Base-by-base conservation (phyloP, 2,329 filamentous ascomycete species). In the Magnaporthales sp. region DNA sequence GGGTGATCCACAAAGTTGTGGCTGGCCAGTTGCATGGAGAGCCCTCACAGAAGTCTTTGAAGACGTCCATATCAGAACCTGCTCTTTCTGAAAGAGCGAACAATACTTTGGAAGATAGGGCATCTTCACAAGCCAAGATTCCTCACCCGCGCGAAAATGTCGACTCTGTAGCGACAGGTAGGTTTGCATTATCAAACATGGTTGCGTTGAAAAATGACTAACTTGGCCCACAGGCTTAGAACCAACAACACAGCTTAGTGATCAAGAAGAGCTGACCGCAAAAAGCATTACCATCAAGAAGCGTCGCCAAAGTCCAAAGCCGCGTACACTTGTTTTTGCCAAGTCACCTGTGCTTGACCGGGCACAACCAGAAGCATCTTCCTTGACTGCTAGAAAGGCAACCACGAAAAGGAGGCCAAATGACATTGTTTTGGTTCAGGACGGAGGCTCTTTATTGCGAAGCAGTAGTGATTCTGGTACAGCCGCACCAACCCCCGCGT, bases 51-150 rank as follows among this genome's bases (percentile, higher is more conserved):
- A 51, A 51, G 24, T 29, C 62, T 64, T 68, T 81, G 15, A 73
- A 75, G n/a, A 75, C 79, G 19, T 81, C 80, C 1, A 72, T 72
- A 2, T 81, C 81, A 1, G 80, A 64, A 29, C 27, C 62, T n/a
- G 32, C 62, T 54, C 62, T 64, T 29, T 27, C 26, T 24, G 56
- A 27, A 27, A 60, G 19, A 15, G 56, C 26, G 13, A 27, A 11
- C 26, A 11, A 27, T 60, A 60, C 26, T 5, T 60, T 60, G 26
- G 56, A 26, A 11, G 56, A 13, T 27, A 24, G 13, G 1, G 19
- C 26, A 63, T 27, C 29, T 73, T 51, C 66, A 70, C 66, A 9
- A 13, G 26, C 26, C 11, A 60, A 29, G 26, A 7, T 24, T 27
- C 24, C 56, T 19, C 56, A 13, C 26, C n/a, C 19, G 56, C 56